phyloP scores from a whole-genome alignment of 1,139 yeast genomes.

The Yamadazyma trypodendri region DNA sequence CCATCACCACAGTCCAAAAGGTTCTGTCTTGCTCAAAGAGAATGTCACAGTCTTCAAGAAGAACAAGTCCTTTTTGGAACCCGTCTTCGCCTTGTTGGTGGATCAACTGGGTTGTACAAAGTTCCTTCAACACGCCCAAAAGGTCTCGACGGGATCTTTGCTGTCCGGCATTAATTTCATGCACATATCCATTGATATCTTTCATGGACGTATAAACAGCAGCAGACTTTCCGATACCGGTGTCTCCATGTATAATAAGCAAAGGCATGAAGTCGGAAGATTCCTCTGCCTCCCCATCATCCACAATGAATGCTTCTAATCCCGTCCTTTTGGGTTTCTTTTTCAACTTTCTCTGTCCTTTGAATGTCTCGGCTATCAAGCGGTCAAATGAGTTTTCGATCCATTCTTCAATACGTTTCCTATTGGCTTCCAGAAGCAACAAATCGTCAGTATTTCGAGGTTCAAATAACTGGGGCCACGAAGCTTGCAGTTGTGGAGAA shows the following conservation, averaged over 20 bases:
- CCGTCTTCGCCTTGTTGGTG: conserved; percentile 42
- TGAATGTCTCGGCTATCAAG: conserved; percentile 31
- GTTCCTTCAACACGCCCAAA: conserved; percentile 63
- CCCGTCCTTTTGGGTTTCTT: conserved; percentile 19
- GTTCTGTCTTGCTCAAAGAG: conserved; percentile 75
- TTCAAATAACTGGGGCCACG: conserved; percentile 48
- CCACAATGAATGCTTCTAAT: conserved; percentile 29
- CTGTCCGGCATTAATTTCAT: conserved; percentile 77
- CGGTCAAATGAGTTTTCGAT: conserved; percentile 45
- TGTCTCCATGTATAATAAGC: conserved; percentile 66
- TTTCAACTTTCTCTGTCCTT: conserved; percentile 29
- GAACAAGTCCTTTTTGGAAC: conserved; percentile 64
- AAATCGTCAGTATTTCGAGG: conserved; percentile 40
- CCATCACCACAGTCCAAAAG: conserved; percentile 76
- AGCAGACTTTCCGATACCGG: conserved; percentile 80
- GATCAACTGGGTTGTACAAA: conserved; percentile 82
- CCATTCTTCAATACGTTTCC: conserved; percentile 43
- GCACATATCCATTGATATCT: conserved; percentile 67
- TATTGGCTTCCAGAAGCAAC: conserved; percentile 26
- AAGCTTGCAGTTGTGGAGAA: neutral
- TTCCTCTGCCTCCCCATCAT: conserved; percentile 23
- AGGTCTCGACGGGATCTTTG: conserved; percentile 73
- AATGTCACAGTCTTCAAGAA: conserved; percentile 85
- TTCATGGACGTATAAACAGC: conserved; percentile 68
- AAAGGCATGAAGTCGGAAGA: conserved; percentile 56